phyloP scores from a whole-genome alignment of 2,329 filamentous ascomycete species.

The Chaetomium sp. region DNA sequence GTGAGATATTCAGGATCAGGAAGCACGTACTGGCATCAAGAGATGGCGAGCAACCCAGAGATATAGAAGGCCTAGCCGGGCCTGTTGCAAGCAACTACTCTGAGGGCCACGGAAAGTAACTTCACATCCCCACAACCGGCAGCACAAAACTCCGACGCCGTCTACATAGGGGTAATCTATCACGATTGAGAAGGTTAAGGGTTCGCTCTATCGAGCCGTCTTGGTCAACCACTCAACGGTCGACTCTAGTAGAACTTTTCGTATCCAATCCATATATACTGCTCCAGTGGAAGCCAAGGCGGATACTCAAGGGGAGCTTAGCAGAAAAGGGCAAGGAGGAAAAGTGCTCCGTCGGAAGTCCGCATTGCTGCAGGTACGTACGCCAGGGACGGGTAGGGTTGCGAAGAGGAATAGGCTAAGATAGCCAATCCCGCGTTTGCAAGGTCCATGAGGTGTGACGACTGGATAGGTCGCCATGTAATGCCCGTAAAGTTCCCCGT shows the following conservation, averaged over 20 bases:
- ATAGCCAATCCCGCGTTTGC: conserved; percentile 10
- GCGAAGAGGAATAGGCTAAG: conserved; percentile 27
- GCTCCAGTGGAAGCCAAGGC: conserved; percentile 28
- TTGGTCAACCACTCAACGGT: neutral
- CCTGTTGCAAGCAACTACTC: neutral
- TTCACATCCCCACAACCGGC: neutral
- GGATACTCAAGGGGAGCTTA: conserved; percentile 4
- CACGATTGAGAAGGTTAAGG: neutral
- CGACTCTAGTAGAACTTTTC: neutral
- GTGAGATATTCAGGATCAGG: conserved; percentile 16
- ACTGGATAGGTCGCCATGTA: conserved; percentile 4
- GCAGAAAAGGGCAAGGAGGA: conserved; percentile 20
- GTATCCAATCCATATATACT: conserved; percentile 9
- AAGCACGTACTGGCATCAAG: conserved; percentile 3
- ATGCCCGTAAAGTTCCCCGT: conserved; percentile 6
- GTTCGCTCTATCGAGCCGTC: neutral
- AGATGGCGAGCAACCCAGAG: conserved; percentile 16
- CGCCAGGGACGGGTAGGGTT: conserved; percentile 25
- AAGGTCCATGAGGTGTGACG: neutral
- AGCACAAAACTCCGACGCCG: neutral
- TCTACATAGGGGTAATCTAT: neutral
- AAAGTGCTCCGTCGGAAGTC: conserved; percentile 11
- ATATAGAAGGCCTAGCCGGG: conserved; percentile 19
- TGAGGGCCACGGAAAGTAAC: neutral
- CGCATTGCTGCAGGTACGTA: conserved; percentile 9